These are phyloP conservation scores for Citrus trifoliata DNA, from an alignment of 345 rosid genomes.

Conservation along the genomic window DNA sequence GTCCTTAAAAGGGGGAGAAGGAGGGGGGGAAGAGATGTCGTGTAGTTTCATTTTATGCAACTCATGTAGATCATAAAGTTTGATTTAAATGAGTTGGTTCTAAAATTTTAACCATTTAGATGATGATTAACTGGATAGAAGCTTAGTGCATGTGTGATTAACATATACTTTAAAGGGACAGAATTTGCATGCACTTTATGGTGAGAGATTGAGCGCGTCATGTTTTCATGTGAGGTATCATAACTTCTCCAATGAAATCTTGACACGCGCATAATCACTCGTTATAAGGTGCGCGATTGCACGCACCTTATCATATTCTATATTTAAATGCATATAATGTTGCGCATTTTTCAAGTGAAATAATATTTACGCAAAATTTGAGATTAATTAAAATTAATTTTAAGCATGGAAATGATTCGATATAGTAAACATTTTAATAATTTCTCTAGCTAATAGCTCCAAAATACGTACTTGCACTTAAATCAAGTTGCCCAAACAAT, in stretches of 20 bases:
- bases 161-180: too few relatives aligned
- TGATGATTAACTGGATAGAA: not conserved
- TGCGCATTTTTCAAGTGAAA: not conserved
- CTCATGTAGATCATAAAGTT: not conserved
- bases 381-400: too few relatives aligned
- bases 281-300: accelerated
- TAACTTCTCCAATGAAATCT: too few relatives aligned
- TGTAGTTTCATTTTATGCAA: not conserved
- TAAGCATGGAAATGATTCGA: too few relatives aligned
- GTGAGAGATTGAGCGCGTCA: too few relatives aligned
- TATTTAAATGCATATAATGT: not conserved
- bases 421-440: too few relatives aligned
- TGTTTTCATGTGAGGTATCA: too few relatives aligned
- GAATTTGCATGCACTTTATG: too few relatives aligned
- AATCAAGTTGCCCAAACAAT: not conserved
- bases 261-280: too few relatives aligned
- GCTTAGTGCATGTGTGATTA: not conserved
- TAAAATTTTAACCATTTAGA: not conserved
- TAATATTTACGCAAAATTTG: too few relatives aligned
- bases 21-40: not conserved
- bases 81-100: not conserved
- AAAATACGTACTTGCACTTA: not conserved
- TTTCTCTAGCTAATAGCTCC: not conserved
- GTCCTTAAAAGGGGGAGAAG: not conserved
- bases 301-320: too few relatives aligned